phyloP scores from a whole-genome alignment of 2,329 filamentous ascomycete genomes.

The Alternaria arbusti region DNA sequence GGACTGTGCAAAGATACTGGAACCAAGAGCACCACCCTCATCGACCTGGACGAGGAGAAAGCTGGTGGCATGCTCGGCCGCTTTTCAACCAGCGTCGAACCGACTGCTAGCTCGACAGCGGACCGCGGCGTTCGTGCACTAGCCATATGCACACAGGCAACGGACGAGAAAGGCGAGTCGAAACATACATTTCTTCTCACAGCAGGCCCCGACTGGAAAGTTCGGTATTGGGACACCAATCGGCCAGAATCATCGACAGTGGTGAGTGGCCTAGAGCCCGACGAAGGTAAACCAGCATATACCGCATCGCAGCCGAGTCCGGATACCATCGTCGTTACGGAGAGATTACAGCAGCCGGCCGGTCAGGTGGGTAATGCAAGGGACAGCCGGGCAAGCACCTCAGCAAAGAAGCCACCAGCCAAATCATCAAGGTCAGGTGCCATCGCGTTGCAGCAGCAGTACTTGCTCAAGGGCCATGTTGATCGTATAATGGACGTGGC shows the following conservation, averaged over 20 bases:
- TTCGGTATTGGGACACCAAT: constrained; percentile 91
- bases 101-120: constrained; percentile 57
- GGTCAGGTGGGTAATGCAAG: constrained; percentile 19
- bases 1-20: constrained; percentile 49
- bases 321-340: constrained; percentile 51
- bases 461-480: constrained; percentile 82
- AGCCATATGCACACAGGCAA: constrained; percentile 71
- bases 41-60: constrained; percentile 88
- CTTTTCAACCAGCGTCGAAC: constrained; percentile 73
- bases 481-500: constrained; percentile 88
- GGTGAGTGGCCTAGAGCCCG: constrained; percentile 76
- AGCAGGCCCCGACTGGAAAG: constrained; percentile 85
- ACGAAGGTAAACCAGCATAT: constrained; percentile 78
- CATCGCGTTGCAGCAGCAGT: constrained; percentile 91
- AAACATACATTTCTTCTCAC: constrained; percentile 85
- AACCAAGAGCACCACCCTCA: constrained; percentile 68
- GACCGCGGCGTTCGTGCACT: constrained; percentile 78
- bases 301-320: constrained; percentile 42
- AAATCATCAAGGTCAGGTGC: constrained; percentile 77
- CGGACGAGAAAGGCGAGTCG: constrained; percentile 72
- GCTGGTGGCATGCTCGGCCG: constrained; percentile 83
- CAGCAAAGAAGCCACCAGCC: constrained; percentile 37
- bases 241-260: constrained; percentile 79
- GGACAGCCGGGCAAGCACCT: constrained; percentile 42
- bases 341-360: constrained; percentile 39